A percentile compares a stretch with the other conserved stretches of the same genome.
These are phyloP conservation scores for Lunasporangiospora selenospora DNA, from an alignment of 192 early-diverging fungal genomes.

Conservation along the genomic window DNA sequence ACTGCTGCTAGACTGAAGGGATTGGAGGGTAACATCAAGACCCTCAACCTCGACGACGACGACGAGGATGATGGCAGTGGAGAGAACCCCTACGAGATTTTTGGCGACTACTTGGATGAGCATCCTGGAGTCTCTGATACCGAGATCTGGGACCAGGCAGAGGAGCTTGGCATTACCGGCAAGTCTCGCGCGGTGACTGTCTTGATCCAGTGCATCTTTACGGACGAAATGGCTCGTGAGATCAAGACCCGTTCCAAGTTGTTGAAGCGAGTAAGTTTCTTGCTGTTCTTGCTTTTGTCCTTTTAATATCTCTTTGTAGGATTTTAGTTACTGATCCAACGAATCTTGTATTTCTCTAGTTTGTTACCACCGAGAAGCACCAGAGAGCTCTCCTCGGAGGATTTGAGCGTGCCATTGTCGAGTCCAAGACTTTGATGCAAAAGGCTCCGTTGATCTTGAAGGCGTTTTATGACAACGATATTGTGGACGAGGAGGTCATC, in stretches of 20 bases:
- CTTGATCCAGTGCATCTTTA: slow-evolving; percentile 84
- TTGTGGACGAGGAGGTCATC: slow-evolving; percentile 91
- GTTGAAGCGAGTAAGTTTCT: slow-evolving; percentile 41
- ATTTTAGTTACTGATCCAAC: neutral
- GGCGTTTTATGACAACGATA: slow-evolving; percentile 89
- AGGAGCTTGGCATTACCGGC: slow-evolving; percentile 73
- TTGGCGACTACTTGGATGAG: slow-evolving; percentile 77
- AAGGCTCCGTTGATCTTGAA: slow-evolving; percentile 84
- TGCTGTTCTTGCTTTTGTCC: neutral
- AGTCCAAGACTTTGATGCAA: slow-evolving; percentile 59
- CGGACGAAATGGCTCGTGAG: slow-evolving; percentile 68
- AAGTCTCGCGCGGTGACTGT: slow-evolving; percentile 84
- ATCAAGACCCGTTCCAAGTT: slow-evolving; percentile 74
- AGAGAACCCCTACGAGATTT: slow-evolving; percentile 74
- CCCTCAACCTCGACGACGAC: slow-evolving; percentile 57
- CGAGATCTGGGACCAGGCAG: slow-evolving; percentile 80
- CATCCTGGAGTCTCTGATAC: slow-evolving; percentile 64
- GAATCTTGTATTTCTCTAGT: slow-evolving; percentile 46
- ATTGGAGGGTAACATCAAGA: slow-evolving; percentile 57
- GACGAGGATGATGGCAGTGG: slow-evolving; percentile 66
- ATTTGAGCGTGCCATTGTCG: slow-evolving; percentile 78
- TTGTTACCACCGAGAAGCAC: slow-evolving; percentile 81
- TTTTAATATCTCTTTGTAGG: neutral
- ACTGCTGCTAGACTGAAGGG: slow-evolving; percentile 77
- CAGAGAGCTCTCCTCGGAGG: slow-evolving; percentile 92